A percentile compares a stretch with the other conserved stretches of the same genome.
These are phyloP conservation scores for Aspergillus ochraceus DNA, from an alignment of 2,329 filamentous ascomycete species.

Conservation along the genomic window DNA sequence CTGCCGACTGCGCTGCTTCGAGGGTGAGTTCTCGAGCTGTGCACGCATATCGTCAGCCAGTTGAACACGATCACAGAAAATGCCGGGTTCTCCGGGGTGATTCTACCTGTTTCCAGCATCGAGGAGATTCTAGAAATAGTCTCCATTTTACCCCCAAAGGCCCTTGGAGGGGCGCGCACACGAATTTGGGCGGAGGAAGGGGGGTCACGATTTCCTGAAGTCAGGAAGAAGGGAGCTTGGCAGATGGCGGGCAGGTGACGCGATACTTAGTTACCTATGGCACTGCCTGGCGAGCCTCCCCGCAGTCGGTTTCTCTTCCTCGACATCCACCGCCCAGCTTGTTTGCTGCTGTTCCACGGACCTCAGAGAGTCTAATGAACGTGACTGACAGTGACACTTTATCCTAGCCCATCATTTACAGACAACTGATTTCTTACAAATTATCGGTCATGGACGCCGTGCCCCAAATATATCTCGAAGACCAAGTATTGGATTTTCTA, in stretches of 20 bases:
- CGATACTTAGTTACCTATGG: background rate
- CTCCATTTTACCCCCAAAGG: conserved; percentile 66
- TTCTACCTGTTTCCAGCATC: conserved; percentile 88
- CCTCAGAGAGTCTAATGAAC: background rate
- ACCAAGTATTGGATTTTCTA: conserved; percentile 58
- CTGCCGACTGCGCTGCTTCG: conserved; percentile 89
- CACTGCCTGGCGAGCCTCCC: background rate
- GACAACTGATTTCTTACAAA: background rate
- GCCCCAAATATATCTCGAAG: conserved; percentile 46
- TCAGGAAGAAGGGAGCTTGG: conserved; percentile 12
- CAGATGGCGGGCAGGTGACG: conserved; percentile 11
- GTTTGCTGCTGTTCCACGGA: background rate
- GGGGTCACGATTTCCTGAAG: conserved; percentile 3
- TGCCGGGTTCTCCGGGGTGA: background rate
- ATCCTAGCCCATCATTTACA: background rate
- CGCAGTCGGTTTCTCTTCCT: background rate
- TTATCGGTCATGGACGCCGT: conserved; percentile 15
- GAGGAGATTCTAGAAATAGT: conserved; percentile 91
- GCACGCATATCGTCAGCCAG: conserved; percentile 18
- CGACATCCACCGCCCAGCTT: background rate
- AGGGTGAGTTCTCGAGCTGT: conserved; percentile 93
- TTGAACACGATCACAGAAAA: conserved; percentile 14
- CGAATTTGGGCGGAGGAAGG: conserved; percentile 1
- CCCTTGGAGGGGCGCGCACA: conserved; percentile 11
- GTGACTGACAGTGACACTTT: background rate